A percentile compares a stretch with the other conserved stretches of the same genome.
Evolutionary conservation across 1,139 yeast species (phyloP).

Genomic region (Yamadazyma atlantica): DNA sequence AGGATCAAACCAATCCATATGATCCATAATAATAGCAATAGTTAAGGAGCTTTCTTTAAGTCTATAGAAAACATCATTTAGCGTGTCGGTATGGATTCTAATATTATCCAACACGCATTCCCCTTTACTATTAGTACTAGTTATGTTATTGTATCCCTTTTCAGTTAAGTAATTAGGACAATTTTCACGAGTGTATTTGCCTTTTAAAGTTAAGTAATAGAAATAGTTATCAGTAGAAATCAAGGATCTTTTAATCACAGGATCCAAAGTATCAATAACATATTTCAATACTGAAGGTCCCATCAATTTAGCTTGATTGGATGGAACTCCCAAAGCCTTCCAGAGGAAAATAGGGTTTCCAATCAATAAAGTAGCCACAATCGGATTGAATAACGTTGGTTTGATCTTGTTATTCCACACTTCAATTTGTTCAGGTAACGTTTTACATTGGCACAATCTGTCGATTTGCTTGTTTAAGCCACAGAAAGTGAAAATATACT

Average conservation of each 20-base stretch:
- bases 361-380: constrained; percentile 63
- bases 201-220: constrained; percentile 67
- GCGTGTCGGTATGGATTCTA: constrained; percentile 76
- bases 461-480: constrained; percentile 55
- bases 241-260: constrained; percentile 61
- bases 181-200: constrained; percentile 58
- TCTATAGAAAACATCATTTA: constrained; percentile 72
- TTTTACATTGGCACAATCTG: constrained; percentile 56
- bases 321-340: constrained; percentile 87
- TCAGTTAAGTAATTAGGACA: constrained; percentile 76
- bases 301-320: constrained; percentile 80
- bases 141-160: constrained; percentile 53
- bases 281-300: constrained; percentile 69
- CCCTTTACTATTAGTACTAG: constrained; percentile 22
- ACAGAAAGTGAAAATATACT: constrained; percentile 54
- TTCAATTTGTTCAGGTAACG: constrained; percentile 58
- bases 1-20: constrained; percentile 88
- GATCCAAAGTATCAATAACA: constrained; percentile 76
- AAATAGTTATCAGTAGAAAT: constrained; percentile 75
- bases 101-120: constrained; percentile 58
- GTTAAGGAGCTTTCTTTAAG: constrained; percentile 62
- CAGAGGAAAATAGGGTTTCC: constrained; percentile 83
- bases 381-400: constrained; percentile 69
- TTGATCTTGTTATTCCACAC: constrained; percentile 65
- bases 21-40: constrained; percentile 85